phyloP scores from a whole-genome alignment of 192 early-diverging fungal species.

The Coemansia sp. region DNA sequence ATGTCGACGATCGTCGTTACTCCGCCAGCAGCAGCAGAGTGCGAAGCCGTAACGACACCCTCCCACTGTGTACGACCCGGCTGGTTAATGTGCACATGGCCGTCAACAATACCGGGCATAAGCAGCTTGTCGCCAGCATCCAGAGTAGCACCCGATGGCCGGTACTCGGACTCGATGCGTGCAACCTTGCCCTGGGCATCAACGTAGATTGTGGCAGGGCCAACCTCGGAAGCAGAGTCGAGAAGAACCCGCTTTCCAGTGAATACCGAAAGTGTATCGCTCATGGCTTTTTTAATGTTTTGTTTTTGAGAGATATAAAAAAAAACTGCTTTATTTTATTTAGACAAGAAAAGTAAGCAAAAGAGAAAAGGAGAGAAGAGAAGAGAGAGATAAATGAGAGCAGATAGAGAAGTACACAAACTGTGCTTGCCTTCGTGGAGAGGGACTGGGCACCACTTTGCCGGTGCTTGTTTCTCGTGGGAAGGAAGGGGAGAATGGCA shows the following conservation, averaged over 20 bases:
- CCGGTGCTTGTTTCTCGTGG: too few relatives aligned
- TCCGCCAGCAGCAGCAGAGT: conserved; percentile 78
- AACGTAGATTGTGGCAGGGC: conserved; percentile 59
- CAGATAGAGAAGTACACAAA: too few relatives aligned
- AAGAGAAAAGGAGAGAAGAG: conserved; percentile 2
- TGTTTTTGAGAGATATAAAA: background rate
- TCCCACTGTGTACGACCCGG: conserved; percentile 85
- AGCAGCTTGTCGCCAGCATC: conserved; percentile 58
- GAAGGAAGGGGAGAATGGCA: too few relatives aligned
- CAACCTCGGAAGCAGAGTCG: conserved; percentile 39
- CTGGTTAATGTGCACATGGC: conserved; percentile 82
- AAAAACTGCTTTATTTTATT: background rate
- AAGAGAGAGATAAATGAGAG: too few relatives aligned
- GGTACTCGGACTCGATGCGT: conserved; percentile 48
- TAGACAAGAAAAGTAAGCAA: background rate
- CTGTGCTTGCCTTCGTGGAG: too few relatives aligned
- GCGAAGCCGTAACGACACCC: conserved; percentile 74
- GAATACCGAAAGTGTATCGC: conserved; percentile 16
- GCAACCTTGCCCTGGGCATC: conserved; percentile 53
- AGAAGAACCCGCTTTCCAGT: conserved; percentile 50
- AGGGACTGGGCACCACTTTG: too few relatives aligned
- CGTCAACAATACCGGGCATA: conserved; percentile 74
- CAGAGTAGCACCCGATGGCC: conserved; percentile 39
- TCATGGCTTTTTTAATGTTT: conserved; percentile 10
- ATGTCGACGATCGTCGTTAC: conserved; percentile 79